Percentiles rank a stretch among this genome's conserved stretches.
Conservation (phyloP, 371 early-diverging fungal species). For the Apophysomyces trapeziformis region DNA sequence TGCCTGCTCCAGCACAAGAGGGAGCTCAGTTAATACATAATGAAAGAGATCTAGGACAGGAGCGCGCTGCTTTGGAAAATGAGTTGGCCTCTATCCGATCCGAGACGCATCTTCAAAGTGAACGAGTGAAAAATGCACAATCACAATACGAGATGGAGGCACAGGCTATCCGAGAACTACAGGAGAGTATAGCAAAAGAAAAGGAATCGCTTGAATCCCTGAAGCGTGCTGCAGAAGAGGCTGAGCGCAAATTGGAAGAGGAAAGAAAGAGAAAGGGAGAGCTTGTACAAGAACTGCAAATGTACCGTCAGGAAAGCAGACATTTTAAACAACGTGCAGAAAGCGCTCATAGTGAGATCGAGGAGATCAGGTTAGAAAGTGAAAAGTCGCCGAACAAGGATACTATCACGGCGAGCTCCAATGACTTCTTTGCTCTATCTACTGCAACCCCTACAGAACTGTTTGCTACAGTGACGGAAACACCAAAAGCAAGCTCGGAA, state of each 20-base stretch:
- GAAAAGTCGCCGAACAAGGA: conserved; percentile 3
- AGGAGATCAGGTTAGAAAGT: conserved; percentile 26
- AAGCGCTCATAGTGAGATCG: conserved; percentile 29
- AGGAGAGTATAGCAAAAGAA: conserved; percentile 31
- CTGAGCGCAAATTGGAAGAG: conserved; percentile 34
- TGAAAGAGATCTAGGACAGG: neutral
- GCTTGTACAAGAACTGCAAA: conserved; percentile 32
- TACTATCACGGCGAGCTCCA: conserved; percentile 6
- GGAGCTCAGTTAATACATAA: neutral
- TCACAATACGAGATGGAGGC: conserved; percentile 29
- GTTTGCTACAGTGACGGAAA: conserved; percentile 24
- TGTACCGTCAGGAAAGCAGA: conserved; percentile 40
- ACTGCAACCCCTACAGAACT: conserved; percentile 24
- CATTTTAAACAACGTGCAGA: conserved; percentile 40
- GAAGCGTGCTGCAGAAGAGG: conserved; percentile 42
- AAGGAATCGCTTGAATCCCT: conserved; percentile 32
- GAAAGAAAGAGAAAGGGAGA: conserved; percentile 37
- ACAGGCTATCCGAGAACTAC: conserved; percentile 31
- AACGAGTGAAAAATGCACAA: conserved; percentile 25
- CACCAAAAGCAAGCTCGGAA: conserved; percentile 16
- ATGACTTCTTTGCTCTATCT: conserved; percentile 33
- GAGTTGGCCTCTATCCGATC: conserved; percentile 20
- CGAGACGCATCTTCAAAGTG: conserved; percentile 28
- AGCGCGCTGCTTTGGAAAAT: conserved; percentile 22
- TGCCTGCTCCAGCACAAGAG: neutral